Base-by-base conservation (phyloP, 768 basidiomycete species). In the Agrocybe pediades region DNA sequence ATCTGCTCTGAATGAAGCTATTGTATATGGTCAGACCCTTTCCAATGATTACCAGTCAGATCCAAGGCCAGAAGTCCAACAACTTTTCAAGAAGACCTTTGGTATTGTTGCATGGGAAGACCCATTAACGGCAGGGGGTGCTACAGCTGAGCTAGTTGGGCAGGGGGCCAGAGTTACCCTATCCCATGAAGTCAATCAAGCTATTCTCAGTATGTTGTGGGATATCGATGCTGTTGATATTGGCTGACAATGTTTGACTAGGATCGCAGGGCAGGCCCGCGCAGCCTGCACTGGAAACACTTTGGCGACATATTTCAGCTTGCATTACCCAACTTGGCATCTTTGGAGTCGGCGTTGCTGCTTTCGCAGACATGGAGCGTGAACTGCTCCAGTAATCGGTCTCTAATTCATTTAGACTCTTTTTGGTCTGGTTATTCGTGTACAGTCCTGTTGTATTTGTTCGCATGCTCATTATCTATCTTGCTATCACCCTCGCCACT, bases 91-190 rank as follows among this genome's bases (percentile, higher is more conserved):
- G 63, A 81, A 84, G 50, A 88, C 92, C 8, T 88, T 91, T 56
- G 83, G 86, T 23, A 84, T 94, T 51, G 81, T 94, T 54, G 90
- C 91, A 30, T 94, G 85, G 65, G 82, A 86, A 40, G 85, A 91
- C 65, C 91, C 90, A 19, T 68, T 83, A 54, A 81, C 80, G 51
- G 86, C 81, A 6, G 84, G 83, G 3, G 87, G 87, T 11, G 78
- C 83, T 26, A 81, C 84, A 15, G 81, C 85, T 17, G 83, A 83
- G 57, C 79, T 90, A 19, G 89, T 83, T 8, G 85, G 90, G 36
- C 80, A 85, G 54, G 82, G 80, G 40, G 84, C 88, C 25, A 76
- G 89, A 54, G 74, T 82, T 49, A 68, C 76, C 29, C 76, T 94
- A 51, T 87, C 88, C 24, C 85, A 82, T 54, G 90, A 92, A 70